A percentile compares a stretch with the other conserved stretches of the same genome.
Evolutionary conservation across 768 basidiomycete species (phyloP).

Genomic region (Pholiota molesta): DNA sequence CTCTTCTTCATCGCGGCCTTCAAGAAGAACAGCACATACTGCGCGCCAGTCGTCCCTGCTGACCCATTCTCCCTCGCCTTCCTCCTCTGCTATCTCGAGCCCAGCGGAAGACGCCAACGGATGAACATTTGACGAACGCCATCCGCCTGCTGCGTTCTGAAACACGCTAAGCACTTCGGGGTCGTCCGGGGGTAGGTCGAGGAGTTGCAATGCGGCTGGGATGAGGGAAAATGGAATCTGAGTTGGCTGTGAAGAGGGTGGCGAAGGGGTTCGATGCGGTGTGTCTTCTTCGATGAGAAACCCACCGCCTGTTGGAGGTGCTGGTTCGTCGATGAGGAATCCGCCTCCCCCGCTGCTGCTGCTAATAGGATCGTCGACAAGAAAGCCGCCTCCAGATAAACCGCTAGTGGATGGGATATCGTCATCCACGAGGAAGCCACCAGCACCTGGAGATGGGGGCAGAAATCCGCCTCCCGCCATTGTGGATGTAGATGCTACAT

Average conservation of each 20-base stretch:
- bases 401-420: background rate
- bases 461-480: background rate
- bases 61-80: conserved; percentile 35
- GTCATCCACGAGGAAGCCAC: background rate
- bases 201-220: conserved; percentile 60
- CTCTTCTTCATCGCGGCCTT: conserved; percentile 32
- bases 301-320: conserved; percentile 28
- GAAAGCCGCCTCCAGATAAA: background rate
- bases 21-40: conserved; percentile 77
- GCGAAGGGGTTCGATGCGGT: too few species aligned
- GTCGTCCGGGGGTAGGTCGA: conserved; percentile 75
- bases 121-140: conserved; percentile 41
- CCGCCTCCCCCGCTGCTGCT: conserved; percentile 28
- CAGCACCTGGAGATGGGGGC: background rate
- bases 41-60: conserved; percentile 76
- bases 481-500: background rate
- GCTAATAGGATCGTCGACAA: background rate
- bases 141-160: conserved; percentile 74
- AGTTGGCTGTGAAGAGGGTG: conserved; percentile 11
- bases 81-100: background rate
- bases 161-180: conserved; percentile 74
- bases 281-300: conserved; percentile 30
- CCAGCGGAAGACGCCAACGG: conserved; percentile 19
- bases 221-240: conserved; percentile 60
- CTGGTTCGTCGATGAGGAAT: conserved; percentile 27